Evolutionary conservation across 768 basidiomycete genomes (phyloP), one percentile per base, ranked within the genome.

Genomic region (Amanita thiersii): DNA sequence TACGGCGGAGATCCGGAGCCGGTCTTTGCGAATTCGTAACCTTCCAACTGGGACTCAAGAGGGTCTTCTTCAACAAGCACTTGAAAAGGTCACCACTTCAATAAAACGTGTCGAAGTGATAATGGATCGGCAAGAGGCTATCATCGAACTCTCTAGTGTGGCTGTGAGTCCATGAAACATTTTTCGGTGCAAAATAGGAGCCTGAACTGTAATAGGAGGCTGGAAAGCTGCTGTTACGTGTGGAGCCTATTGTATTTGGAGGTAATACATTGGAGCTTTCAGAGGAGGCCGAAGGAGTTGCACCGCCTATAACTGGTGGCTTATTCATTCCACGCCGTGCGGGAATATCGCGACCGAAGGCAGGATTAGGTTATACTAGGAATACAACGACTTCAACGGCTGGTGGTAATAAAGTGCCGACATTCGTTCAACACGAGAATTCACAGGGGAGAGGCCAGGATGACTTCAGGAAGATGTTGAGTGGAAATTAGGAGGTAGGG

Each of bases 391-490:
- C 21, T 10, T 5, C 5, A 26, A 59, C 60, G 14, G 39, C 53
- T 6, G 40, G 42, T 47, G 39, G 46, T n/a, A 47, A 37, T 43
- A 20, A 26, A n/a, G 20, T 39, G 15, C 39, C 36, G 11, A 33
- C 51, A 12, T 31, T 21, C 9, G 25, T 39, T 25, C 56, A 15
- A 33, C 54, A 8, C 44, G 58, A 5, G 44, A 52, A 2, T 42
- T 52, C 8, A 52, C 53, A 29, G 40, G 68, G 63, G 20, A 81
- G 73, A 56, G 75, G 77, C 1, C 90, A 92, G 56, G 81, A 90
- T 50, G 87, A 87, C 51, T 94, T 94, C 58, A 68, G 91, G 44
- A 87, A 81, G 54, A 82, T 93, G 81, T 57, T 93, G 23, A 65
- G 64, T 44, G 50, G 47, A 5, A 37, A 42, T 23, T 40, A 34